Evolutionary conservation across 1,284 basidiomycete genomes (phyloP).

Genomic region (Rhodotorula sp.): DNA sequence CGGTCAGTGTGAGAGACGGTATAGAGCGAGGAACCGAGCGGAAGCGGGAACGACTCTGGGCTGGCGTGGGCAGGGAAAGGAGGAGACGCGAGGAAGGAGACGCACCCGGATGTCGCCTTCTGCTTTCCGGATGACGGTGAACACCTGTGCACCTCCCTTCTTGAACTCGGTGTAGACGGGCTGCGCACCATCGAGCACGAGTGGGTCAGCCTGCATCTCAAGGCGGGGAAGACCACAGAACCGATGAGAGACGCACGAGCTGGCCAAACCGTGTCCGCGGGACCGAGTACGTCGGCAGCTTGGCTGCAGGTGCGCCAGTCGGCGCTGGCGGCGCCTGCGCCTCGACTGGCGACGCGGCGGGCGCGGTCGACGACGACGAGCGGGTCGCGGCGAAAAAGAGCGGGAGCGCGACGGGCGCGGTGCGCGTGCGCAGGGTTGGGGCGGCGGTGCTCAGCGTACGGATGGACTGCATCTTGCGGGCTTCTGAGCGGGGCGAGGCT

Average conservation of each 20-base stretch:
- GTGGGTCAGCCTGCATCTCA: neutral
- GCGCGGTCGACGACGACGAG: neutral
- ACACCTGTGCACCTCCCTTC: slow-evolving; percentile 19
- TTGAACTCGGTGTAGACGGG: slow-evolving; percentile 31
- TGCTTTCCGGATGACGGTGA: slow-evolving; percentile 33
- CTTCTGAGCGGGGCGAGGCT: neutral
- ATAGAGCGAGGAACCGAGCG: neutral
- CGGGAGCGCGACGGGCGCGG: neutral
- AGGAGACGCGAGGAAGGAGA: neutral
- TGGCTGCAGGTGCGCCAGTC: neutral
- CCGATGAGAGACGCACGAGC: slow-evolving; percentile 7
- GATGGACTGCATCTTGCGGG: neutral
- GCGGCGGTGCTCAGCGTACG: neutral
- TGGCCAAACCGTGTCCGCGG: slow-evolving; percentile 19
- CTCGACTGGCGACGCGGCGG: neutral
- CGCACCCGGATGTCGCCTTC: slow-evolving; percentile 35
- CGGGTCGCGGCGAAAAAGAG: neutral
- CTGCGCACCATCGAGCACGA: neutral
- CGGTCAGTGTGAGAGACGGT: neutral
- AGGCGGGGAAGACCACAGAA: neutral
- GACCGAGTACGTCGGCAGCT: slow-evolving; percentile 11
- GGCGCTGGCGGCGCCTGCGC: neutral
- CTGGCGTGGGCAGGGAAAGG: neutral
- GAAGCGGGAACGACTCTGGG: neutral
- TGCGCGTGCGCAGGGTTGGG: neutral